phyloP scores from a whole-genome alignment of 345 rosid species.

The Boechera divaricarpa region DNA sequence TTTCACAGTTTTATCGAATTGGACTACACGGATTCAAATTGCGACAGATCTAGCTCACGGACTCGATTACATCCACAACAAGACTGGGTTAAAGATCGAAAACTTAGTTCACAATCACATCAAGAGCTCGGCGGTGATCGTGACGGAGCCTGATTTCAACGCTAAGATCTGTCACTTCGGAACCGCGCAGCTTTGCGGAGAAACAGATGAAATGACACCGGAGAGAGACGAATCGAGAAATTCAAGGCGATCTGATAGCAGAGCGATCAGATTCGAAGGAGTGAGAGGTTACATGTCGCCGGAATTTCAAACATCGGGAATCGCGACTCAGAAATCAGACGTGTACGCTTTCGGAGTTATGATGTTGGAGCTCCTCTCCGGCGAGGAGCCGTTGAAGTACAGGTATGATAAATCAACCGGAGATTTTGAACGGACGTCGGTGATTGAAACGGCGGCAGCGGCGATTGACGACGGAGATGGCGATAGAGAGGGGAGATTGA shows the following conservation, averaged over 20 bases:
- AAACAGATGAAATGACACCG: slow-evolving; percentile 49
- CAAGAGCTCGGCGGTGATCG: slow-evolving; percentile 67
- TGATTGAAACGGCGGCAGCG: slow-evolving; percentile 62
- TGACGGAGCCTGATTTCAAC: slow-evolving; percentile 67
- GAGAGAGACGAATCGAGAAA: slow-evolving; percentile 15
- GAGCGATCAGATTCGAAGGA: slow-evolving; percentile 62
- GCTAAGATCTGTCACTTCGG: slow-evolving; percentile 89
- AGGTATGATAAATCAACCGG: slow-evolving; percentile 55
- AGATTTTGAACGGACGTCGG: slow-evolving; percentile 57
- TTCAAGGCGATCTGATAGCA: slow-evolving; percentile 48
- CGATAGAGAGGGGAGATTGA: slow-evolving; percentile 50
- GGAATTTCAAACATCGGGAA: slow-evolving; percentile 61
- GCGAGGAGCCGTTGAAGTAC: slow-evolving; percentile 77
- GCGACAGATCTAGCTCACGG: slow-evolving; percentile 84
- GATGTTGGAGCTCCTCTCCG: slow-evolving; percentile 75
- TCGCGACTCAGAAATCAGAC: slow-evolving; percentile 76
- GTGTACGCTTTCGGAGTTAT: slow-evolving; percentile 83
- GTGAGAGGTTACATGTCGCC: slow-evolving; percentile 90
- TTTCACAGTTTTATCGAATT: slow-evolving; percentile 71
- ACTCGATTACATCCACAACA: slow-evolving; percentile 86
- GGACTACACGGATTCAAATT: slow-evolving; percentile 87
- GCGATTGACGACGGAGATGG: slow-evolving; percentile 47
- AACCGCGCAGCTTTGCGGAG: slow-evolving; percentile 82
- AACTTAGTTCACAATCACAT: slow-evolving; percentile 76
- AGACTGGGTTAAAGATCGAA: slow-evolving; percentile 61